These are phyloP conservation scores for Sisymbrium irio DNA, from an alignment of 345 rosid genomes.

Conservation along the genomic window DNA sequence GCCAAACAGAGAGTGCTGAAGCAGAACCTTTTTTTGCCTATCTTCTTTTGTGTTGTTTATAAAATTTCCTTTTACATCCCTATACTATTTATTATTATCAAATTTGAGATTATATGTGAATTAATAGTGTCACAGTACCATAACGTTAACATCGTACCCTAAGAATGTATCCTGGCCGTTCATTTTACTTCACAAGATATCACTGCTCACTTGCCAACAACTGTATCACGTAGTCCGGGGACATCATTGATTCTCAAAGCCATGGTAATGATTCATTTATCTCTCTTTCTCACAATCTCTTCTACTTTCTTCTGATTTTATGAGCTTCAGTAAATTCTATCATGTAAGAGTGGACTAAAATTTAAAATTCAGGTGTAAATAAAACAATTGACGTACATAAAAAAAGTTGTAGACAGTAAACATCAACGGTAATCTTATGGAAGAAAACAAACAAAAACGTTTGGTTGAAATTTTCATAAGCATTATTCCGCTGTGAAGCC, in stretches of 20 bases:
- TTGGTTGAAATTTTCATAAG: not conserved
- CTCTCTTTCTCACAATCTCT: not conserved
- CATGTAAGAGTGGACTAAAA: no score
- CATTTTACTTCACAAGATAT: not conserved
- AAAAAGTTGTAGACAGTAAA: no score
- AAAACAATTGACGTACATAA: no score
- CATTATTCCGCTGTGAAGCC: not conserved
- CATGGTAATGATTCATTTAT: not conserved
- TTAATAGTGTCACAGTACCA: not conserved
- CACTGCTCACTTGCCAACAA: not conserved
- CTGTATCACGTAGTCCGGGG: not conserved
- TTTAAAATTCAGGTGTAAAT: no score
- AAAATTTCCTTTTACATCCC: not conserved
- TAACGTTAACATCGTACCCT: not conserved
- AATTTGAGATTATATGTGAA: not conserved
- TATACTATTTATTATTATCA: not conserved
- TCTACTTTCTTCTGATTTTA: not conserved
- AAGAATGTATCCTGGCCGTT: conserved; percentile 33
- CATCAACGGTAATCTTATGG: no score
- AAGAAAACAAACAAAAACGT: no score
- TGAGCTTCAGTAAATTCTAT: not conserved
- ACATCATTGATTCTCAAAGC: conserved; percentile 3
- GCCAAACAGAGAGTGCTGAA: not conserved
- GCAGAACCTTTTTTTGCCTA: not conserved
- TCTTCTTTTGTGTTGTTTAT: not conserved